phyloP scores from a whole-genome alignment of 441 rosid genomes.

The Adansonia madagascariensis region DNA sequence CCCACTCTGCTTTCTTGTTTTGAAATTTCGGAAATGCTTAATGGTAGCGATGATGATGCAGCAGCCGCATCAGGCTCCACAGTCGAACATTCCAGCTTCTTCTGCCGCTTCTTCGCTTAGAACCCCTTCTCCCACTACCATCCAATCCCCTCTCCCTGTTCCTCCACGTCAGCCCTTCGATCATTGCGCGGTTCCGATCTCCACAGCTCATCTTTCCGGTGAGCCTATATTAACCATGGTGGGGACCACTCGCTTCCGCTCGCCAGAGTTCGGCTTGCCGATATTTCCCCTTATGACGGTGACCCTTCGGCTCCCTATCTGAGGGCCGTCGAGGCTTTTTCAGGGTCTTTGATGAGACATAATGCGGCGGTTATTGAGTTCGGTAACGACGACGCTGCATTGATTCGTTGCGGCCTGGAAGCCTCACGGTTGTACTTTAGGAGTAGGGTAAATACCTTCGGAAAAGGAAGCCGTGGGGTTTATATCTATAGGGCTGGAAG shows the following conservation, averaged over 20 bases:
- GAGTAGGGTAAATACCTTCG: slow-evolving; percentile 46
- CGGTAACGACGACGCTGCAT: slow-evolving; percentile 66
- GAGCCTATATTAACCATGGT: slow-evolving; percentile 33
- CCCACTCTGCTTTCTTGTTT: background rate
- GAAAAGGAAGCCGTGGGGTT: slow-evolving; percentile 64
- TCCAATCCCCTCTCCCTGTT: slow-evolving; percentile 31
- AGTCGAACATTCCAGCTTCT: slow-evolving; percentile 35
- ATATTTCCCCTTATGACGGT: slow-evolving; percentile 75
- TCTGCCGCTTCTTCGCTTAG: slow-evolving; percentile 36
- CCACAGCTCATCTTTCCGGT: slow-evolving; percentile 38
- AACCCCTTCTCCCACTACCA: slow-evolving; percentile 38
- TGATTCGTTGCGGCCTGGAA: slow-evolving; percentile 83
- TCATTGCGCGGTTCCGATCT: slow-evolving; percentile 38
- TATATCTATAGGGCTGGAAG: slow-evolving; percentile 90
- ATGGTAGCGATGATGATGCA: slow-evolving; percentile 54
- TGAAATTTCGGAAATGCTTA: slow-evolving; percentile 51
- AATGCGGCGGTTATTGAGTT: slow-evolving; percentile 87
- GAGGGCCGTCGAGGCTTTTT: slow-evolving; percentile 79
- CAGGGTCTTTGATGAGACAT: slow-evolving; percentile 76
- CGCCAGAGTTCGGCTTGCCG: slow-evolving; percentile 74
- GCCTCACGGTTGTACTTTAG: slow-evolving; percentile 76
- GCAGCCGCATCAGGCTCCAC: slow-evolving; percentile 44
- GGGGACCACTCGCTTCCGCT: slow-evolving; percentile 33
- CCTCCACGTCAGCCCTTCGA: slow-evolving; percentile 40
- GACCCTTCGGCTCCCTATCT: slow-evolving; percentile 59